Evolutionary conservation across 441 rosid genomes (phyloP).

Genomic region (Melastoma candidum): DNA sequence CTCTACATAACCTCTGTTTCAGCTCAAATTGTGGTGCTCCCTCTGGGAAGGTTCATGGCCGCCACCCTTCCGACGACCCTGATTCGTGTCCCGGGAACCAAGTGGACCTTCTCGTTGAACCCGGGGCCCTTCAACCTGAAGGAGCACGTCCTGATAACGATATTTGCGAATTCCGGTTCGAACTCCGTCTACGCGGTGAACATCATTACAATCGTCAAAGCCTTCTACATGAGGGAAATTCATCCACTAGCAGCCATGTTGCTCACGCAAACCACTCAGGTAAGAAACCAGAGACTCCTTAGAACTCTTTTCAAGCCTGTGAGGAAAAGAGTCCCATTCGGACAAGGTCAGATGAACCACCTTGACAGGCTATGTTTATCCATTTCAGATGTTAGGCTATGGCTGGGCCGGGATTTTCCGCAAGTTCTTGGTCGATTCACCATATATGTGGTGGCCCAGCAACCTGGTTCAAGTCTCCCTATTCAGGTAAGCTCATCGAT

Average conservation of each 20-base stretch:
- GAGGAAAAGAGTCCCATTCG: no score
- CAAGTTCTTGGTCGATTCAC: constrained; percentile 40
- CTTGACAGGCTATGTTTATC: not conserved
- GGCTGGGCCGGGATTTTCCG: constrained; percentile 42
- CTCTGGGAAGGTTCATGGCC: constrained; percentile 43
- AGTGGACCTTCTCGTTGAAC: constrained; percentile 32
- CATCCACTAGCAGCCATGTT: constrained; percentile 29
- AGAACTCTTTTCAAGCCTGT: not conserved
- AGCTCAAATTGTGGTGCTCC: constrained; percentile 38
- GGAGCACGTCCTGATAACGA: constrained; percentile 40
- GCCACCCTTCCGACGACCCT: constrained; percentile 20
- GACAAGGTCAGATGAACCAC: no score
- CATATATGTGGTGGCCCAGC: constrained; percentile 48
- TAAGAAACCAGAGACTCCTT: not conserved
- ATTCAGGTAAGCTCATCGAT: constrained; percentile 20
- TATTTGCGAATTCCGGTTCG: constrained; percentile 35
- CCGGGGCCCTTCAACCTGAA: constrained; percentile 44
- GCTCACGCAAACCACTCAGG: constrained; percentile 37
- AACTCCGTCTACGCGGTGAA: constrained; percentile 20
- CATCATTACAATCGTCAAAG: constrained; percentile 30
- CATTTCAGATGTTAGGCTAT: constrained; percentile 36
- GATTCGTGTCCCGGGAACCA: constrained; percentile 18
- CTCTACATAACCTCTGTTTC: constrained; percentile 26
- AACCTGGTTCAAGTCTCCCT: constrained; percentile 50
- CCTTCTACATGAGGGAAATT: constrained; percentile 26